phyloP scores from a whole-genome alignment of 176 grass and related monocot genomes.

The Ananas comosus region DNA sequence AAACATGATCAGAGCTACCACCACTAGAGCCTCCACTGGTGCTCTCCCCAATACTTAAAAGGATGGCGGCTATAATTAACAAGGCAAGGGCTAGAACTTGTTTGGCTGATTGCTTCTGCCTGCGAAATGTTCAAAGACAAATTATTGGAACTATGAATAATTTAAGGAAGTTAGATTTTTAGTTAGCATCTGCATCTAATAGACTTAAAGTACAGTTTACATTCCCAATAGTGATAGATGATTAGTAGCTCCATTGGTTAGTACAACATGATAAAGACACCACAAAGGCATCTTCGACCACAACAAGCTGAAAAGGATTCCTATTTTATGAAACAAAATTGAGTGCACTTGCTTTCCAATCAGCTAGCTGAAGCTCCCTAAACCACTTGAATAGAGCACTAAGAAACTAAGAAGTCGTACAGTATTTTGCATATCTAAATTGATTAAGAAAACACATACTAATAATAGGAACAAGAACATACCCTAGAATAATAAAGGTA shows the following conservation, averaged over 20 bases:
- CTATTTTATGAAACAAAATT: no score
- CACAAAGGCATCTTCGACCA: no score
- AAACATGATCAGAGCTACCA: conserved; percentile 43
- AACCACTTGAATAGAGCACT: no score
- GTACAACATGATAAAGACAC: no score
- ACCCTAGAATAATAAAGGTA: conserved; percentile 92
- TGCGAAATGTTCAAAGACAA: conserved; percentile 25
- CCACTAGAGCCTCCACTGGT: conserved; percentile 42
- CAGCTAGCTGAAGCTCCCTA: no score
- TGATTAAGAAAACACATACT: background rate
- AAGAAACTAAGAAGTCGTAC: background rate
- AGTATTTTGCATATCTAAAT: conserved; percentile 16
- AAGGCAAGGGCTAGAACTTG: conserved; percentile 67
- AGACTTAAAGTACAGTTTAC: background rate
- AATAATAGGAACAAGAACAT: conserved; percentile 10
- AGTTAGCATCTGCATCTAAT: background rate
- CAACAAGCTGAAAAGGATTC: no score
- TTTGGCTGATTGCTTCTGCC: conserved; percentile 78
- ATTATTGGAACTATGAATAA: conserved; percentile 11
- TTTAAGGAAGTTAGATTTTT: conserved; percentile 1
- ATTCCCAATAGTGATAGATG: background rate
- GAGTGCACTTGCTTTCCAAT: no score
- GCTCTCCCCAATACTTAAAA: conserved; percentile 78
- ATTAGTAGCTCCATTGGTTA: background rate
- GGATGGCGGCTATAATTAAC: conserved; percentile 66